These are phyloP conservation scores for Inga oerstediana DNA, from an alignment of 306 rosid genomes.

Conservation along the genomic window DNA sequence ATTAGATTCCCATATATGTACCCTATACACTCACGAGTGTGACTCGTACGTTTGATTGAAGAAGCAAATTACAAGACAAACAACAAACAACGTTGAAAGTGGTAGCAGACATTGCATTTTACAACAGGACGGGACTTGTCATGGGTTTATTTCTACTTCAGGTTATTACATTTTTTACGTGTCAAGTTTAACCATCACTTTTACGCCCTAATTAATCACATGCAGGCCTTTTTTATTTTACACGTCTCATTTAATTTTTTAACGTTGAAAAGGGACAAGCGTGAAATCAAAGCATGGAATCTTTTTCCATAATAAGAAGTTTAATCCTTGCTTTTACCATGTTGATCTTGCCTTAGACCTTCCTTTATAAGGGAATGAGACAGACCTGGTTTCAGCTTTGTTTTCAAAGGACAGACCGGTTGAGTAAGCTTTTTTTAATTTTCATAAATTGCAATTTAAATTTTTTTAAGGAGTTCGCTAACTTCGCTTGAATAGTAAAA, in stretches of 20 bases:
- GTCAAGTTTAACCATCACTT: not conserved
- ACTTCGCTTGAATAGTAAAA: constrained; percentile 11
- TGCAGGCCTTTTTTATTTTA: not conserved
- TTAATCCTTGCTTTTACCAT: not conserved
- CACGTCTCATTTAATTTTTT: not conserved
- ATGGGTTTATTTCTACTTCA: not conserved
- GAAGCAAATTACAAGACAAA: not conserved
- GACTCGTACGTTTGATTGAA: not conserved
- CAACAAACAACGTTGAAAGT: not conserved
- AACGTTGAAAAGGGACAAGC: not conserved
- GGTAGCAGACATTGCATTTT: not conserved
- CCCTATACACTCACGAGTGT: not conserved
- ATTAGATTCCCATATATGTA: not conserved
- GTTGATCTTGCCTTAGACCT: not conserved
- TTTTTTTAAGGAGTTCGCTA: not conserved
- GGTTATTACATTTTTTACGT: not conserved
- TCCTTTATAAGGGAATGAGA: constrained; percentile 26
- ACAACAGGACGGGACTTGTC: not conserved
- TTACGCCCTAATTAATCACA: not conserved
- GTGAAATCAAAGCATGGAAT: constrained; percentile 34
- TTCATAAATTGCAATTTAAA: not conserved
- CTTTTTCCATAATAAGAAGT: constrained; percentile 16
- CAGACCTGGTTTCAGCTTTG: not conserved
- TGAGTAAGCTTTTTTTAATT: not conserved
- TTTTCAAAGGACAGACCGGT: not conserved